Evolutionary conservation across 768 basidiomycete genomes (phyloP), one percentile per base, ranked within the genome.

Genomic region (Collybia mongolica): DNA sequence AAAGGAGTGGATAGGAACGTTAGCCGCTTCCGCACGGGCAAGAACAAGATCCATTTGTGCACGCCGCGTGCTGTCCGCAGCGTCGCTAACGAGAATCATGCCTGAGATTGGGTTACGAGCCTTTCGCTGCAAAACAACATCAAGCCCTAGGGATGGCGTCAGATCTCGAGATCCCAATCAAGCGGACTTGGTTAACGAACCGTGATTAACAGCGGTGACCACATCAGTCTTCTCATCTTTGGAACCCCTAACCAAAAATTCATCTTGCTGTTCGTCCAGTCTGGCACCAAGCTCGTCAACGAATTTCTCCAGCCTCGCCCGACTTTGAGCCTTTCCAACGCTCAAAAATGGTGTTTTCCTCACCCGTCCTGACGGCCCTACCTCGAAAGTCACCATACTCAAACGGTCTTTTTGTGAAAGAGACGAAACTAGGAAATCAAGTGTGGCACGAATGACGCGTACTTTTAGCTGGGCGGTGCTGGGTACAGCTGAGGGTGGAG

Each of bases 21-120:
- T 93, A 24, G 92, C 97, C 11, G 97, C 96, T 63, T 99, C 97
- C 1, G 94, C 90, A 32, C 97, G 88, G 39, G 96, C 95, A 41
- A 98, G 88, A 14, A 98, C 95, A 14, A 99, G 80, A 65, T 99
- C 97, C 93, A 99, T 98, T 67, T 98, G 95, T 19, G 93, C 93
- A 14, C 94, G 85, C 46, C 93, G 82, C 14, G 94, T 93, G 60
- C 85, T 89, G 60, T 98, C 97, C 3, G 91, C 79, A 2, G 93
- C 88, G 62, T 98, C 96, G 63, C 90, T 93, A 54, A 98, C 86
- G 20, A 99, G 80, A 36, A 98, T 71, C 84, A 98, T 90, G 15
- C 94, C 94, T 1, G 93, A 88, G 5, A 96, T 70, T 1, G 93
- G 85, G 63, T 96, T 97, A 54, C 91, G 89, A 29, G 84, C 74